phyloP scores from a whole-genome alignment of 2,329 filamentous ascomycete species.

The Didymella sp. region DNA sequence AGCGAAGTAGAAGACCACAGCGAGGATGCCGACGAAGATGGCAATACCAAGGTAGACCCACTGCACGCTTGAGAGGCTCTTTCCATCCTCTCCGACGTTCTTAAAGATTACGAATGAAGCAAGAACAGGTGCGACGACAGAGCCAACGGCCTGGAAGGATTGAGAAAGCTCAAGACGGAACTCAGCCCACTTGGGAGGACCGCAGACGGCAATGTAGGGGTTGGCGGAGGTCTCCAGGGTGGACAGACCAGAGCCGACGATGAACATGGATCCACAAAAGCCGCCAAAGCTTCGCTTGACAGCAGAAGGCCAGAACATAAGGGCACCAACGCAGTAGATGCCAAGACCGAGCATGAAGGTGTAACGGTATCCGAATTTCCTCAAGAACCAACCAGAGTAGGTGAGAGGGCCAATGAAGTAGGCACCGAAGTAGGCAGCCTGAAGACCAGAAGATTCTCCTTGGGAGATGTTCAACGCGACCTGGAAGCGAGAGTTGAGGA shows the following conservation, averaged over 20 bases:
- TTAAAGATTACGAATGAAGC: slow-evolving; percentile 78
- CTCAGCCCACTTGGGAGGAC: slow-evolving; percentile 75
- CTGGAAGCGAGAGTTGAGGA: slow-evolving; percentile 55
- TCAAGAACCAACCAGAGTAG: slow-evolving; percentile 67
- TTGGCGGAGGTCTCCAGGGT: slow-evolving; percentile 81
- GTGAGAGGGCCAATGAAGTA: slow-evolving; percentile 63
- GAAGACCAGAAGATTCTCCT: slow-evolving; percentile 66
- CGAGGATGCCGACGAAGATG: slow-evolving; percentile 72
- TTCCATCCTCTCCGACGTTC: slow-evolving; percentile 61
- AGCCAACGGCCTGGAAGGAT: slow-evolving; percentile 78
- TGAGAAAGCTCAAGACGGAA: slow-evolving; percentile 80
- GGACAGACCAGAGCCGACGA: slow-evolving; percentile 75
- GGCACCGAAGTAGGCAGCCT: slow-evolving; percentile 69
- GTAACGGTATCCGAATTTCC: slow-evolving; percentile 77
- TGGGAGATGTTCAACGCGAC: slow-evolving; percentile 53
- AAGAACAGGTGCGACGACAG: slow-evolving; percentile 74
- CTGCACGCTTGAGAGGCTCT: slow-evolving; percentile 71
- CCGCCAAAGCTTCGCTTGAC: slow-evolving; percentile 75
- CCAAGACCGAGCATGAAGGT: slow-evolving; percentile 78
- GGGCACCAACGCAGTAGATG: slow-evolving; percentile 71
- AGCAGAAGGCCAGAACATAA: slow-evolving; percentile 85
- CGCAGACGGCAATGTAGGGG: slow-evolving; percentile 76
- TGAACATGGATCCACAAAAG: slow-evolving; percentile 74
- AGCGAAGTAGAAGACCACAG: slow-evolving; percentile 70
- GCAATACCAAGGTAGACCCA: slow-evolving; percentile 84